Base-by-base conservation (phyloP, 2,329 filamentous ascomycete species). In the Aspergillus candidus region DNA sequence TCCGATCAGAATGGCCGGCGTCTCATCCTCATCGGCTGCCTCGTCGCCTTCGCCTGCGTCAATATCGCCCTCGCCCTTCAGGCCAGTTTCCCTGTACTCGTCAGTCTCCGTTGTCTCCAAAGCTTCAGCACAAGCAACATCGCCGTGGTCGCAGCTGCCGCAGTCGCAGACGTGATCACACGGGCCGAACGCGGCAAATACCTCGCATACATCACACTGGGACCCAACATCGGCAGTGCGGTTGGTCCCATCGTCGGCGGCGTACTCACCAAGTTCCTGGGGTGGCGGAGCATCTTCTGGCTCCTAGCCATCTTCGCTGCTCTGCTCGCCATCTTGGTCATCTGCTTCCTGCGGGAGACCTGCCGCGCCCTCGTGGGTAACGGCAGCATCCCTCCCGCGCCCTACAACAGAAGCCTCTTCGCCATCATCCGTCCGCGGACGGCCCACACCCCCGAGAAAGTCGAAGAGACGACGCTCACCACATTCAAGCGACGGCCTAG, bases 11-110 rank as follows among this genome's bases (percentile, higher is more conserved):
- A 52, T 11, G 63, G 64, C 12, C 56, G 64, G 11, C 58, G 63
- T 2, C 60, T 56, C 3, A 56, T 56, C 2, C 64, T 59, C 40
- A 53, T 62, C 13, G 35, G 58, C 10, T 51, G 52, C 3, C 57
- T 66, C 22, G 35, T 47, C 4, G 43, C 63, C 14, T 66, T 64
- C 40, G 53, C 59, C 4, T 50, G 50, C 12, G 59, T 61, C 10
- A 66, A 64, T 38, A 47, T 65, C 32, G 62, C 60, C 4, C 51
- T 66, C 5, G 59, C 62, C 2, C 31, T 64, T 10, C 60, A 64
- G 30, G 42, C 52, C n/a, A 57, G 44, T 29, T 65, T 57, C 31
- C 44, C 56, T 1, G 56, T 60, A 6, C 41, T 66, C 13, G 30
- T 66, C 6, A 44, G 60, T 3, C 51, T 66, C 13, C 48, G 63